Conservation (phyloP, 805 yeast species). For the Blastobotrys mokoenaii region DNA sequence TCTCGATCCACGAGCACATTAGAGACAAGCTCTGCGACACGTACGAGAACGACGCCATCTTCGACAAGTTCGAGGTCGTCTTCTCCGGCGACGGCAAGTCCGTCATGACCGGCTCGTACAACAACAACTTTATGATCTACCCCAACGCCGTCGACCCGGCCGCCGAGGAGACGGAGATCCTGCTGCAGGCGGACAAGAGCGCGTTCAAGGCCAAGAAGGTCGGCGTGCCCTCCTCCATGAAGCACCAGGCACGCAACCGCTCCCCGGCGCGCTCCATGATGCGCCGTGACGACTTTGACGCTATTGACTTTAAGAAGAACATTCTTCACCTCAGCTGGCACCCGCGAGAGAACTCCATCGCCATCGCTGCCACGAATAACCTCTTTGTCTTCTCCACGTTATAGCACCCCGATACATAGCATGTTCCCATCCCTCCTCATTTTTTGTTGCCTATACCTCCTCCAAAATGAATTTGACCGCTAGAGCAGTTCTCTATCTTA, state of each 20-base stretch:
- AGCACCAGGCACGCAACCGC: constrained; percentile 7
- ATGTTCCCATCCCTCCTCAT: too few relatives aligned
- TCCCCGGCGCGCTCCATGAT: constrained; percentile 33
- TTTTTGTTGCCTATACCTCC: too few relatives aligned
- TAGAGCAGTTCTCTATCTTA: too few relatives aligned
- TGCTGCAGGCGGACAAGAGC: constrained; percentile 94
- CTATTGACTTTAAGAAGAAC: constrained; percentile 88
- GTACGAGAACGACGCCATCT: constrained; percentile 95
- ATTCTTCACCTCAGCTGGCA: constrained; percentile 97
- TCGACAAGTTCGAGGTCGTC: constrained; percentile 95
- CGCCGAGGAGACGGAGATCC: constrained; percentile 51
- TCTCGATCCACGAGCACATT: constrained; percentile 90
- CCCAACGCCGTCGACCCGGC: constrained; percentile 53
- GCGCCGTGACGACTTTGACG: constrained; percentile 60
- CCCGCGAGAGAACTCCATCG: constrained; percentile 92
- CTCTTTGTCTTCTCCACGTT: constrained; percentile 32
- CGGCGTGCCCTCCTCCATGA: constrained; percentile 29
- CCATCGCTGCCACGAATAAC: constrained; percentile 97
- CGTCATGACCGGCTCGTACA: constrained; percentile 95
- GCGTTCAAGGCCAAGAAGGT: constrained; percentile 81
- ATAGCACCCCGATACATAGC: constrained; percentile 6
- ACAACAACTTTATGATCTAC: constrained; percentile 93
- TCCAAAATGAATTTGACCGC: too few relatives aligned
- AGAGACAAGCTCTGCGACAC: constrained; percentile 92
- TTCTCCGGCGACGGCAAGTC: constrained; percentile 88